Evolutionary conservation across 176 grass and related monocot genomes (phyloP).

Genomic region (Triticum dicoccoides): DNA sequence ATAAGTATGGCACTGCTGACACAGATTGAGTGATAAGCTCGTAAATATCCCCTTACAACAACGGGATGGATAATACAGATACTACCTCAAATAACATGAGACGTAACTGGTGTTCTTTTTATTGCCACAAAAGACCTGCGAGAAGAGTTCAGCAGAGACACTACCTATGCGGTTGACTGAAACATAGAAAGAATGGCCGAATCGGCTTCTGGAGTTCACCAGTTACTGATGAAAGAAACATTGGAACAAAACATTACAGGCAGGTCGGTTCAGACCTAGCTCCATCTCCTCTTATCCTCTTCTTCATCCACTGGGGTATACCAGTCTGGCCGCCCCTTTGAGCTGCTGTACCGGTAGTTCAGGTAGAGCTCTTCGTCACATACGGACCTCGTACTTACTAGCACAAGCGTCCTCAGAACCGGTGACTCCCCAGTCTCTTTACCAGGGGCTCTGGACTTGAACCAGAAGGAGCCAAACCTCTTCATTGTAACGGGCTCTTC

Average conservation of each 20-base stretch:
- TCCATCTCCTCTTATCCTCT: slow-evolving; percentile 88
- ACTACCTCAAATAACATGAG: background rate
- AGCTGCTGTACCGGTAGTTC: slow-evolving; percentile 85
- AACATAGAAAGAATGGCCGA: background rate
- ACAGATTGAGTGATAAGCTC: background rate
- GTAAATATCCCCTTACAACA: background rate
- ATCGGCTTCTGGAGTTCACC: slow-evolving; percentile 15
- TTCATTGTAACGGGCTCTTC: slow-evolving; percentile 63
- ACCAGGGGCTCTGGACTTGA: slow-evolving; percentile 58
- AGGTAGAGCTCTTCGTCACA: slow-evolving; percentile 84
- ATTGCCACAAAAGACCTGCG: background rate
- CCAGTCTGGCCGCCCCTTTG: slow-evolving; percentile 76
- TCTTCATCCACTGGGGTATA: slow-evolving; percentile 84
- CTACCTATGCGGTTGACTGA: background rate
- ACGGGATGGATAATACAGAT: background rate
- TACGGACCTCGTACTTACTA: slow-evolving; percentile 78
- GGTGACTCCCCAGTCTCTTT: slow-evolving; percentile 36
- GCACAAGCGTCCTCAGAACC: slow-evolving; percentile 59
- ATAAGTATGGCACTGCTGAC: background rate
- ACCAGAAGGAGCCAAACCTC: slow-evolving; percentile 88
- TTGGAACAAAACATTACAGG: slow-evolving; percentile 5
- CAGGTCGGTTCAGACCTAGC: slow-evolving; percentile 35
- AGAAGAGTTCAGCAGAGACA: slow-evolving; percentile 12
- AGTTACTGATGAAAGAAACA: background rate
- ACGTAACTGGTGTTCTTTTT: slow-evolving; percentile 14